Percentiles rank a stretch among this genome's conserved stretches.
phyloP scores from a whole-genome alignment of 129 eudicot species.

The carrot (Daucus carota) region DNA sequence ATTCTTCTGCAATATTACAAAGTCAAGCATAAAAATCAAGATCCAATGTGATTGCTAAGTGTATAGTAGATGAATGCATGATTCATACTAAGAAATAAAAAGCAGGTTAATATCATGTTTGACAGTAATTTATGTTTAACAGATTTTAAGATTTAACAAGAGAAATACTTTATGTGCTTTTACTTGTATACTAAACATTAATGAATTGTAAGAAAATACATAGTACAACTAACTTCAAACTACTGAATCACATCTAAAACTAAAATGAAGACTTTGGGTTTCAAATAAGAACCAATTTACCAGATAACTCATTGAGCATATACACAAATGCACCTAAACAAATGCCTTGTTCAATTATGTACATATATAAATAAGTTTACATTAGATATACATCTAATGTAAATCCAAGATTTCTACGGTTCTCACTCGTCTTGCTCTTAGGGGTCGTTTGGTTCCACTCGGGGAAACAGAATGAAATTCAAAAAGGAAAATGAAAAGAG shows the following conservation, averaged over 20 bases:
- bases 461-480: no score
- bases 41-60: not conserved
- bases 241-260: not conserved
- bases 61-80: not conserved
- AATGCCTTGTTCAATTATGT: not conserved
- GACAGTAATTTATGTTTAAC: not conserved
- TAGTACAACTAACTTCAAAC: not conserved
- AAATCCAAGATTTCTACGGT: not conserved
- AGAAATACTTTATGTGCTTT: not conserved
- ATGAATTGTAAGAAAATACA: not conserved
- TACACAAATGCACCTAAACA: not conserved
- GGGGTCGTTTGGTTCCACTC: no score
- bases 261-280: not conserved
- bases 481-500: no score
- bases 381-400: no score
- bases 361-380: no score
- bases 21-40: not conserved
- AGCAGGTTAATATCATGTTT: no score
- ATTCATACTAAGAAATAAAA: not conserved
- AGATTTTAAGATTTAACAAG: not conserved
- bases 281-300: not conserved
- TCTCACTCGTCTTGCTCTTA: not conserved
- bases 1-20: constrained; percentile 48
- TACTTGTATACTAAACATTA: not conserved
- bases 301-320: no score